phyloP scores from a whole-genome alignment of 495 filamentous ascomycete species.

The Evernia prunastri region DNA sequence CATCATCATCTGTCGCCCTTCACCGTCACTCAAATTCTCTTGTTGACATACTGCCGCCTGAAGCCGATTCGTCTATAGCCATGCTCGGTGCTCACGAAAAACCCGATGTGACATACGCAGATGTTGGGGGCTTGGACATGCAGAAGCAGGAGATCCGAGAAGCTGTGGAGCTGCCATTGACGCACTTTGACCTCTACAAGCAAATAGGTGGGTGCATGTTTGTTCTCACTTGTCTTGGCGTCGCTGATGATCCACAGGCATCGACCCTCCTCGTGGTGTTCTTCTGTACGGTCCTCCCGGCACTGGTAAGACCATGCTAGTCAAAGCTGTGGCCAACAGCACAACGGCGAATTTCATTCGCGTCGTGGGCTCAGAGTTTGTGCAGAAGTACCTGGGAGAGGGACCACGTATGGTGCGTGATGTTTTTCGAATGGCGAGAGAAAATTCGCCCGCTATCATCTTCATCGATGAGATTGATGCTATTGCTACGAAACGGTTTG shows the following conservation, averaged over 20 bases:
- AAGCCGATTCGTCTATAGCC: constrained; percentile 96
- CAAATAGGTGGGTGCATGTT: constrained; percentile 63
- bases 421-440: constrained; percentile 97
- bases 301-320: constrained; percentile 98
- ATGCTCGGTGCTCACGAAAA: constrained; percentile 97
- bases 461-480: constrained; percentile 99
- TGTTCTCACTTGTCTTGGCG: not conserved
- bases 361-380: constrained; percentile 95
- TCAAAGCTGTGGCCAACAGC: constrained; percentile 96
- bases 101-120: constrained; percentile 95
- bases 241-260: constrained; percentile 51
- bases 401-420: constrained; percentile 98
- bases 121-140: constrained; percentile 98
- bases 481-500: constrained; percentile 97
- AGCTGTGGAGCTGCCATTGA: constrained; percentile 91
- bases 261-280: constrained; percentile 94
- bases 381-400: constrained; percentile 97
- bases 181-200: constrained; percentile 96
- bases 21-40: constrained; percentile 98
- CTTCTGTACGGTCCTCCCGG: constrained; percentile 93
- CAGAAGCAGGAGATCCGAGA: constrained; percentile 99
- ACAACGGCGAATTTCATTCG: constrained; percentile 98
- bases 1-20: constrained; percentile 92
- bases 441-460: constrained; percentile 97
- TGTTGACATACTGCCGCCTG: constrained; percentile 94